Evolutionary conservation across 768 basidiomycete species (phyloP), one percentile per base, ranked within the genome.

Genomic region (Mycena venus): DNA sequence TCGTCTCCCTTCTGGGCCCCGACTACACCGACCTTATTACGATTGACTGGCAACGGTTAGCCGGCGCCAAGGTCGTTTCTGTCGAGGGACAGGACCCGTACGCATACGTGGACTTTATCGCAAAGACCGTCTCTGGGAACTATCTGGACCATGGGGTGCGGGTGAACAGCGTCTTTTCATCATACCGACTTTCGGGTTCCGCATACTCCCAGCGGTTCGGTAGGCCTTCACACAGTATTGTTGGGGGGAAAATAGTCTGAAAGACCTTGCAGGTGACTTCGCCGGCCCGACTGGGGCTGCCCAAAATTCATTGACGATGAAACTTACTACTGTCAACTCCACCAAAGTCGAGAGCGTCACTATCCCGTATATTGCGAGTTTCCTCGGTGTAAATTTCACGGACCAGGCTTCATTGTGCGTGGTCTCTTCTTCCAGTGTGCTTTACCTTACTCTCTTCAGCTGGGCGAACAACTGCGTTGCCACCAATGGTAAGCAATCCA

Each of bases 81-180:
- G 92, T 93, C 69, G 88, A 89, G 68, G 91, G 90, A 34, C 78
- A 85, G 73, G 84, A 87, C 65, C 85, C 91, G 12, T 91, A 87
- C 74, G 83, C 81, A 42, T 92, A 92, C 75, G 88, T 91, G 53
- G 89, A 91, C 78, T 79, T 84, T 29, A 88, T 92, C 59, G 91
- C 92, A 2, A 80, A 80, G 44, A 91, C 89, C 4, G 87, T 90
- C n/a, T 89, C 89, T 6, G 91, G 92, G 4, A 91, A 92, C 75
- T 92, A 88, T 79, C 83, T 93, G 59, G 91, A 92, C 78, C 91
- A 91, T 74, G 89, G 89, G 34, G 85, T 92, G 53, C 87, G 92
- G 38, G 88, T 92, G 47, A 93, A 92, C 82, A 90, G 88, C 47
- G 91, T 89, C 4, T 89, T 91, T 81, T 89, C 86, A 36, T 90